Percentiles rank a stretch among this genome's conserved stretches.
Evolutionary conservation across 441 rosid species (phyloP).

Genomic region (Viola pubescens): DNA sequence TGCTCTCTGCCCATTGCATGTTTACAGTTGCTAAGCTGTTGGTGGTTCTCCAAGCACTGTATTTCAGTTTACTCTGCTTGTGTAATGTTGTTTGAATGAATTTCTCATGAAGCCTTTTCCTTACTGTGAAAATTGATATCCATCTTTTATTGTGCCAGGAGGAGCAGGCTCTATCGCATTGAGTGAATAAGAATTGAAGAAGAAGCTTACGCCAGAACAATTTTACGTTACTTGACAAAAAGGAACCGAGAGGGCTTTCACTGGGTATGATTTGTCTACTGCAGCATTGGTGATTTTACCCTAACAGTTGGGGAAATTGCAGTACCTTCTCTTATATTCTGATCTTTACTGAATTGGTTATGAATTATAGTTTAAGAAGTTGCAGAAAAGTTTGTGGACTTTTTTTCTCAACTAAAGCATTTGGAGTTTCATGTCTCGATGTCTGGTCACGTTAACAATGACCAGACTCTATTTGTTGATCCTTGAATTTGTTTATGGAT

Average conservation of each 20-base stretch:
- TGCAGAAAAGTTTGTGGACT: no score
- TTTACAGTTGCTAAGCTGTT: background rate
- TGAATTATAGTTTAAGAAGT: no score
- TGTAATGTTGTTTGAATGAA: background rate
- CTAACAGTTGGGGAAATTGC: background rate
- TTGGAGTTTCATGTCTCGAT: no score
- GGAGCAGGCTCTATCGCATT: conserved; percentile 31
- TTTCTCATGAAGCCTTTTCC: no score
- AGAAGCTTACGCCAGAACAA: conserved; percentile 57
- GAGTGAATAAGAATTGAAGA: conserved; percentile 68
- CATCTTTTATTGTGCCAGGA: conserved; percentile 26
- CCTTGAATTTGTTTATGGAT: no score
- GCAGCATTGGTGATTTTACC: background rate
- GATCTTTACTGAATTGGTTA: background rate
- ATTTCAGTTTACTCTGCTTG: no score
- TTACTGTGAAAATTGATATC: conserved; percentile 3
- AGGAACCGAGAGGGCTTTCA: conserved; percentile 88
- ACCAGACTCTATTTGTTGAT: no score
- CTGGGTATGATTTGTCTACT: conserved; percentile 42
- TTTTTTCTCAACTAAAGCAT: no score
- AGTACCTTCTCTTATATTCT: background rate
- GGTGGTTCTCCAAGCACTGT: no score
- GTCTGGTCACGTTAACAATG: no score
- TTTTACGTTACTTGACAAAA: conserved; percentile 65
- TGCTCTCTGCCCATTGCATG: no score